Evolutionary conservation across 805 yeast genomes (phyloP), one percentile per base, ranked within the genome.

Genomic region (Deakozyma indianensis): DNA sequence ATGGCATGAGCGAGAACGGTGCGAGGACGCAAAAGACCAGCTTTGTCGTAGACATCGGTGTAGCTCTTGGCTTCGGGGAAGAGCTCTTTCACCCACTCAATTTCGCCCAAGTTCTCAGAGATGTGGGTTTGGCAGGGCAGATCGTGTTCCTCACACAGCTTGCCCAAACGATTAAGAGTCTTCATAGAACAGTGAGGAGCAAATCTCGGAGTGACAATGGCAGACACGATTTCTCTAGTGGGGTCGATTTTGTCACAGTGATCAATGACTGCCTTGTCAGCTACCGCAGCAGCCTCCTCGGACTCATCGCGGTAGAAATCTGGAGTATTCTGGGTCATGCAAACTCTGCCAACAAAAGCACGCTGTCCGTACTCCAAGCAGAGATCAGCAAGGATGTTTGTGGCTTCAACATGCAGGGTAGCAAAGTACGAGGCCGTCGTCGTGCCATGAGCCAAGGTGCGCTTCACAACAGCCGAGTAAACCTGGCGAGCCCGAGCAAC

Each of bases 371-470:
- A 53, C 35, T 66, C 49, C 11, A 78, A 64, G 28, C 90, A 77
- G 15, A 82, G 59, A 48, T 80, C 82, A 1, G 94, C 95, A 55
- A 92, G 73, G 29, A 80, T 54, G 44, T 80, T 80, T 1, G 96
- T 74, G 2, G 95, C 78, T 4, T 73, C 75, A 0, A 79, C 67
- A 57, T 90, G 94, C 41, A 85, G 79, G 0, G 97, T 87, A 3
- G 96, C 90, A 60, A 78, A 92, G 64, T 92, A 92, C 0, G 94
- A 73, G 0, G 95, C 95, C 46, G 90, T 78, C 1, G 98, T 92
- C 0, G 97, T 92, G 20, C 98, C 98, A 57, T 78, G 70, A 2
- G 59, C 56, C 50, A 92, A 64, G 0, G 96, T 84, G 46, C 81
- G 75, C 2, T 63, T 55, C n/a, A 92, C 75, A 3, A 82, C 83